Percentiles rank a stretch among this genome's conserved stretches.
phyloP scores from a whole-genome alignment of 495 filamentous ascomycete species.

The Hyphodiscus hymeniophilus region DNA sequence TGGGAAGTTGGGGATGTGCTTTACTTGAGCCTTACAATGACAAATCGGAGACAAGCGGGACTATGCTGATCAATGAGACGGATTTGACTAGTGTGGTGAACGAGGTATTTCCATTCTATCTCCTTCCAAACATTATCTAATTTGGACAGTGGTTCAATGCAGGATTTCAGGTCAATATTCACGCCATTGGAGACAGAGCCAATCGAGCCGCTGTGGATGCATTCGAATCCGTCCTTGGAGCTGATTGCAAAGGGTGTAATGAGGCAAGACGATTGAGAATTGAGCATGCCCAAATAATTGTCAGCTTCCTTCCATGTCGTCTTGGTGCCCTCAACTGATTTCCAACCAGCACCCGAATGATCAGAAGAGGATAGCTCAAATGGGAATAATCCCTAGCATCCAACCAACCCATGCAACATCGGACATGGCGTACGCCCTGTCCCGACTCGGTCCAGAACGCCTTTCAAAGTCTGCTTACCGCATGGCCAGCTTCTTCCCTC shows the following conservation, averaged over 20 bases:
- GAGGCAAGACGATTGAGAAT: slow-evolving; percentile 46
- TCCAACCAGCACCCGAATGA: slow-evolving; percentile 39
- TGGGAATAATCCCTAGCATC: slow-evolving; percentile 56
- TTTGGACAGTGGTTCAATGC: slow-evolving; percentile 16
- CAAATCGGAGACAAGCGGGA: slow-evolving; percentile 43
- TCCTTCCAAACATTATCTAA: not conserved
- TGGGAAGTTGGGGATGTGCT: slow-evolving; percentile 57
- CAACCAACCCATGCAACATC: slow-evolving; percentile 62
- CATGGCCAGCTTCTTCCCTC: slow-evolving; percentile 43
- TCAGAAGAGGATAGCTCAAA: slow-evolving; percentile 39
- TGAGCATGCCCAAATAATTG: slow-evolving; percentile 57
- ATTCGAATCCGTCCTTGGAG: slow-evolving; percentile 38
- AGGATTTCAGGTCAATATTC: slow-evolving; percentile 36
- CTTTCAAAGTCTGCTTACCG: slow-evolving; percentile 44
- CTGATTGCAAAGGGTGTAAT: slow-evolving; percentile 37
- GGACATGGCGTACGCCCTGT: slow-evolving; percentile 51
- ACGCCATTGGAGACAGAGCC: slow-evolving; percentile 55
- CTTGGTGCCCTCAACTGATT: not conserved
- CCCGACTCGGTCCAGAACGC: slow-evolving; percentile 42
- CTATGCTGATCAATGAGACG: slow-evolving; percentile 50
- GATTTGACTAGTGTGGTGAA: slow-evolving; percentile 35
- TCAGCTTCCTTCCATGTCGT: not conserved
- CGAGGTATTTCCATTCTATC: slow-evolving; percentile 2
- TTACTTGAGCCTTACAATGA: slow-evolving; percentile 55
- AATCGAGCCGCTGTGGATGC: slow-evolving; percentile 50